Evolutionary conservation across 2,329 filamentous ascomycete genomes (phyloP).

Genomic region (Ascochyta fabae): DNA sequence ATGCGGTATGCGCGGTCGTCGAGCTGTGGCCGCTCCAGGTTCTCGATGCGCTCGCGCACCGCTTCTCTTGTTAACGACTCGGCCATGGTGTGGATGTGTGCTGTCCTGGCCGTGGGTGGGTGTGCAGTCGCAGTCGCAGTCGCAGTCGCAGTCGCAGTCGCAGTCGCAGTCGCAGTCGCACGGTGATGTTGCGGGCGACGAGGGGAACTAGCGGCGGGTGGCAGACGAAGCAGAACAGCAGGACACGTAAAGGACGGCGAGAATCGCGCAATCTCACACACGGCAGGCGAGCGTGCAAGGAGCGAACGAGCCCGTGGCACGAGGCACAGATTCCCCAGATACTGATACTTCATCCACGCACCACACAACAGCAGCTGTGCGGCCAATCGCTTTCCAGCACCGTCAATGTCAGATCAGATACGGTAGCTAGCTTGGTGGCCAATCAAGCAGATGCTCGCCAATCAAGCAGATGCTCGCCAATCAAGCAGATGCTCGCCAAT

Average conservation of each 20-base stretch:
- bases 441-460: slow-evolving; percentile 11
- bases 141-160: too few relatives aligned
- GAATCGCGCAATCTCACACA: slow-evolving; percentile 21
- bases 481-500: neutral
- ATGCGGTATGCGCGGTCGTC: slow-evolving; percentile 90
- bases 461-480: neutral
- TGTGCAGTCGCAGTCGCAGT: neutral
- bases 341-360: slow-evolving; percentile 22
- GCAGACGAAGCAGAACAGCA: neutral
- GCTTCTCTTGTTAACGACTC: slow-evolving; percentile 37
- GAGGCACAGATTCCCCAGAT: slow-evolving; percentile 32
- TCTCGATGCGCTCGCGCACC: slow-evolving; percentile 57
- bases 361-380: too few relatives aligned
- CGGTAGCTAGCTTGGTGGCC: slow-evolving; percentile 4
- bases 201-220: slow-evolving; percentile 28
- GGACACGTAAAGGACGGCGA: slow-evolving; percentile 23
- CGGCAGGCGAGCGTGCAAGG: slow-evolving; percentile 12
- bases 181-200: slow-evolving; percentile 29
- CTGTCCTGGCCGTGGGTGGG: neutral
- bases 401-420: slow-evolving; percentile 3
- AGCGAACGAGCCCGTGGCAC: slow-evolving; percentile 23
- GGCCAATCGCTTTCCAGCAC: slow-evolving; percentile 2
- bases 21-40: slow-evolving; percentile 80
- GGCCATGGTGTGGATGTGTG: slow-evolving; percentile 30
- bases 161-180: slow-evolving; percentile 10